Base-by-base conservation (phyloP, 495 filamentous ascomycete genomes). In the Durotheca rogersii region DNA sequence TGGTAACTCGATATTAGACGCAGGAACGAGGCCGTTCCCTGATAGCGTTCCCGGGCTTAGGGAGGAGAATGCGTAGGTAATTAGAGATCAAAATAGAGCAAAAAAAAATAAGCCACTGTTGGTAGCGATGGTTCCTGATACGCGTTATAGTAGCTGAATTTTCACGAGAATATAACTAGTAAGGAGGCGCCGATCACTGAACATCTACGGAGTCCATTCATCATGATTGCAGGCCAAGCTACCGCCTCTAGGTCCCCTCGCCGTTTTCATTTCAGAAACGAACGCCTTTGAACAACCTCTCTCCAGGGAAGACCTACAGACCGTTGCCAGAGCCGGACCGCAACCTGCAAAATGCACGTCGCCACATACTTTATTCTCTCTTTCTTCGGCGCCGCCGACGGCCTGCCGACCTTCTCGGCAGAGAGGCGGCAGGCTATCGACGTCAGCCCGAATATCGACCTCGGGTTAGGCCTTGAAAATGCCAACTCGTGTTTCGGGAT, bases 401-500 rank as follows among this genome's bases (percentile, higher is more conserved):
- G 45, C 18, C 37, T 60, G 16, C 56, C 56, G 31, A 10, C 41
- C 2, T 35, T 51, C 25, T 35, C 46, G 3, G 46, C 51, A 17
- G 51, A 50, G 41, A 29, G 18, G 41, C 33, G 56, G 45, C 15
- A 21, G 5, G 18, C 55, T 23, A 47, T 60, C 46, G 47, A 43
- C 23, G n/a, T 55, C 18, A 55, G 51, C 42, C 56, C 56, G 3
- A 18, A 41, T 27, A 3, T 60, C 30, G 27, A 43, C 41, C 51
- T 47, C 18, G 42, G 37, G 2, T 21, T 51, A 7, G 7, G 25
- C 6, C 27, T 47, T 18, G 30, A 20, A 23, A 60, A 55, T 12
- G 41, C 50, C n/a, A 60, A 60, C 31, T 60, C 56, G 5, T 57
- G 53, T 35, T 45, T 66, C 25, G 53, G 65, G 16, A 11, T 64